phyloP scores from a whole-genome alignment of 1,284 basidiomycete species.

The Filobasidium uniguttulatum region DNA sequence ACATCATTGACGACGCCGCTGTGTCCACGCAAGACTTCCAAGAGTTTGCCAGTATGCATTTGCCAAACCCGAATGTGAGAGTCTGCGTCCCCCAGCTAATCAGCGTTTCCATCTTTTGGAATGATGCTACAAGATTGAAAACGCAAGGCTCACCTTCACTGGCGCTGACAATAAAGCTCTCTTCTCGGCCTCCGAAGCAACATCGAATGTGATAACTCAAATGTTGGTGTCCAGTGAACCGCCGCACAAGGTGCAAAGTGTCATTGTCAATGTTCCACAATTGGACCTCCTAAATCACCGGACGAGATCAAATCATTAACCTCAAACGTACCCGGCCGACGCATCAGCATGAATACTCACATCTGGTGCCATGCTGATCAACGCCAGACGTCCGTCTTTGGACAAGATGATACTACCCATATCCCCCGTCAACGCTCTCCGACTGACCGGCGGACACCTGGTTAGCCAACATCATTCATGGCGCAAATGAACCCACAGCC shows the following conservation, averaged over 20 bases:
- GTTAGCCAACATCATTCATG: not conserved
- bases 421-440: conserved; percentile 2
- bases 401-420: conserved; percentile 68
- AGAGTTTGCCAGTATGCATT: conserved; percentile 61
- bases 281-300: conserved; percentile 69
- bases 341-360: conserved; percentile 42
- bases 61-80: conserved; percentile 92
- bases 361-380: conserved; percentile 75
- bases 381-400: conserved; percentile 67
- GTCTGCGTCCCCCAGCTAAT: no score
- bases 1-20: conserved; percentile 84
- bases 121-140: not conserved
- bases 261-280: conserved; percentile 61
- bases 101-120: no score
- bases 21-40: conserved; percentile 76
- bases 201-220: conserved; percentile 71
- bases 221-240: conserved; percentile 70
- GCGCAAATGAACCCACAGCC: not conserved
- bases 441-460: not conserved
- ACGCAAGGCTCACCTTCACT: conserved; percentile 63
- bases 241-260: conserved; percentile 52
- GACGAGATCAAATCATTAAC: no score
- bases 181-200: conserved; percentile 85
- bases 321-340: no score
- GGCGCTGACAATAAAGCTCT: conserved; percentile 80